Percentiles rank a stretch among this genome's conserved stretches.
These are phyloP conservation scores for Aspergillus ostianus DNA, from an alignment of 495 filamentous ascomycete genomes.

Conservation along the genomic window DNA sequence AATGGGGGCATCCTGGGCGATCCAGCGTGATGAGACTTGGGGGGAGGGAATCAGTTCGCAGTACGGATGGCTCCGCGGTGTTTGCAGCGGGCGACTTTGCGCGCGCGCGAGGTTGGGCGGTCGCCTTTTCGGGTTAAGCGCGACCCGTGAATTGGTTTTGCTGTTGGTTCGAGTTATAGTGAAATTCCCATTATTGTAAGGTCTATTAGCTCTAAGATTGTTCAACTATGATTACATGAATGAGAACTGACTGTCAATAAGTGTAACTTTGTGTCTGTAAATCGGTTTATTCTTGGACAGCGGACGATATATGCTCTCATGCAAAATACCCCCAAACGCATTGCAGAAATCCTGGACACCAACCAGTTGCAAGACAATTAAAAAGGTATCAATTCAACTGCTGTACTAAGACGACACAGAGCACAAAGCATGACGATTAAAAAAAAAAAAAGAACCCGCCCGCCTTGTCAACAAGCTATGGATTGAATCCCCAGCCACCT, in stretches of 20 bases:
- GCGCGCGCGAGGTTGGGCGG: constrained; percentile 22
- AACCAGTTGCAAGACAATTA: background rate
- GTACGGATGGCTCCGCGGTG: constrained; percentile 21
- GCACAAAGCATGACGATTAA: background rate
- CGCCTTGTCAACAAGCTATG: constrained; percentile 3
- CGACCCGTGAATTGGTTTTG: constrained; percentile 2
- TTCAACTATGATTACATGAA: background rate
- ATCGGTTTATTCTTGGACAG: background rate
- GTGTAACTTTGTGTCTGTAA: background rate
- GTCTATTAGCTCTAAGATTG: background rate
- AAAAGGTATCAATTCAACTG: constrained; percentile 3
- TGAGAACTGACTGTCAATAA: background rate
- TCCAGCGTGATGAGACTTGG: constrained; percentile 12
- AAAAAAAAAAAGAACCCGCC: background rate
- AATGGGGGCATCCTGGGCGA: constrained; percentile 62
- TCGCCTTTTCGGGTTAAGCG: constrained; percentile 21
- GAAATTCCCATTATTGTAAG: background rate
- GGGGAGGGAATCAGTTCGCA: constrained; percentile 12
- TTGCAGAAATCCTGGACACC: background rate
- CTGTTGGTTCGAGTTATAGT: background rate
- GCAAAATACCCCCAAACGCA: background rate
- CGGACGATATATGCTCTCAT: background rate
- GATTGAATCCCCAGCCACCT: constrained; percentile 15
- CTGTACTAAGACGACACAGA: background rate
- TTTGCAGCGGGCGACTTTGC: constrained; percentile 24